Base-by-base conservation (phyloP, 2,329 filamentous ascomycete species). In the Claviceps pusilla region DNA sequence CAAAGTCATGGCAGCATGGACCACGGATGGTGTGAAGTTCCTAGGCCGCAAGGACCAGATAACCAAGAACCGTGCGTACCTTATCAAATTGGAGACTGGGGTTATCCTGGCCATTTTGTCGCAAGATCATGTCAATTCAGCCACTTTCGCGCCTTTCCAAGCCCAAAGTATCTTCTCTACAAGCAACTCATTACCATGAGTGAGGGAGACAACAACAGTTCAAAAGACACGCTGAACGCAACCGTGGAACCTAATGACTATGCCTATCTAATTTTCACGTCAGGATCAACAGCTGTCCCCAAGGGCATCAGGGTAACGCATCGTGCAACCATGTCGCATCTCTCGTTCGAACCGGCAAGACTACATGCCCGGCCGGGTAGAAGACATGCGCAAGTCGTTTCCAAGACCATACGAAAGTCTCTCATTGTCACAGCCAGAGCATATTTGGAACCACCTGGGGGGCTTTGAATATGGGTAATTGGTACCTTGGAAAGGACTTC, bases 71-170 rank as follows among this genome's bases (percentile, higher is more conserved):
- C 58, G 66, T 0, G 66, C 66, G 0, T 69, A 67, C 53, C 54
- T 69, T n/a, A 60, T 69, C 42, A 69, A 68, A 51, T 56, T 69
- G 2, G 66, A 69, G 24, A 52, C 55, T 0, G 63, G 69, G 9
- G 66, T 69, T 19, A 58, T 61, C 33, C 58, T 65, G 10, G 59
- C 59, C 12, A 37, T 69, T 19, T 52, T 59, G 28, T 42, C 48
- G 7, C 58, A 56, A 28, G 28, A 45, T n/a, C 41, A 50, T 11
- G 58, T 64, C 35, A 33, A 56, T 10, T 37, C 55, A 9, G 61
- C 62, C 41, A 50, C 56, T 35, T 37, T 49, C 48, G 28, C 6
- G 16, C 19, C 48, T 49, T 35, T 49, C 48, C 7, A 37, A 37
- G 16, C 9, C 11, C 19, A 12, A 33, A n/a, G 48, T 47, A 7